phyloP scores from a whole-genome alignment of 2,329 filamentous ascomycete species.

The Penicillium frequentans region DNA sequence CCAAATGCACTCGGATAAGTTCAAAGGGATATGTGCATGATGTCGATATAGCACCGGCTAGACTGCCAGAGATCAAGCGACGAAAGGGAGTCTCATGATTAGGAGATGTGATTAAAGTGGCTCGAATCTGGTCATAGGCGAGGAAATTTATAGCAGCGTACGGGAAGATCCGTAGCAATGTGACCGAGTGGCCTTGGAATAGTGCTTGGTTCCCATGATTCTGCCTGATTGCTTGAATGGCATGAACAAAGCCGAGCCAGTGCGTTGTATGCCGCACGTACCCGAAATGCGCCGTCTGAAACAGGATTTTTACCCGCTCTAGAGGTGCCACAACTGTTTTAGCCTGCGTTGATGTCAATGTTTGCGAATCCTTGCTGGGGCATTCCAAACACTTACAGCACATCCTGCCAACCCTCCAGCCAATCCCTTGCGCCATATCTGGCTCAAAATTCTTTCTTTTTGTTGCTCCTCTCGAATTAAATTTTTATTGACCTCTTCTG shows the following conservation, averaged over 20 bases:
- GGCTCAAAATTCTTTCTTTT: background rate
- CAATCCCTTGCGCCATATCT: background rate
- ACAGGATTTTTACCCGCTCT: conserved; percentile 97
- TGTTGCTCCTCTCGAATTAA: background rate
- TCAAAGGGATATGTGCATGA: conserved; percentile 97
- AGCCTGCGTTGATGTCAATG: conserved; percentile 56
- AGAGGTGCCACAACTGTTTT: conserved; percentile 95
- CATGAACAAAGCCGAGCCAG: conserved; percentile 77
- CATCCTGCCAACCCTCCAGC: background rate
- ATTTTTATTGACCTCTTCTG: background rate
- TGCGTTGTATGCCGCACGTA: conserved; percentile 90
- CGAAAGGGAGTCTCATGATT: conserved; percentile 78
- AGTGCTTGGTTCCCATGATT: conserved; percentile 73
- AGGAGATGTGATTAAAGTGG: conserved; percentile 68
- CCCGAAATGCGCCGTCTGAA: conserved; percentile 90
- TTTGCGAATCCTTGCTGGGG: background rate
- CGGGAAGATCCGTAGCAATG: conserved; percentile 89
- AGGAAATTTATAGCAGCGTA: conserved; percentile 98
- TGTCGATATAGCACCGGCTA: conserved; percentile 78
- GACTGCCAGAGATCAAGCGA: conserved; percentile 52
- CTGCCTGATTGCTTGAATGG: conserved; percentile 79
- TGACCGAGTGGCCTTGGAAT: conserved; percentile 92
- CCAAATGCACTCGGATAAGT: conserved; percentile 85
- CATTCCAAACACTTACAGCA: background rate
- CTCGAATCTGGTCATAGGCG: conserved; percentile 93